Conservation (phyloP, 208 protist genomes). For the Crithidia fasciculata region DNA sequence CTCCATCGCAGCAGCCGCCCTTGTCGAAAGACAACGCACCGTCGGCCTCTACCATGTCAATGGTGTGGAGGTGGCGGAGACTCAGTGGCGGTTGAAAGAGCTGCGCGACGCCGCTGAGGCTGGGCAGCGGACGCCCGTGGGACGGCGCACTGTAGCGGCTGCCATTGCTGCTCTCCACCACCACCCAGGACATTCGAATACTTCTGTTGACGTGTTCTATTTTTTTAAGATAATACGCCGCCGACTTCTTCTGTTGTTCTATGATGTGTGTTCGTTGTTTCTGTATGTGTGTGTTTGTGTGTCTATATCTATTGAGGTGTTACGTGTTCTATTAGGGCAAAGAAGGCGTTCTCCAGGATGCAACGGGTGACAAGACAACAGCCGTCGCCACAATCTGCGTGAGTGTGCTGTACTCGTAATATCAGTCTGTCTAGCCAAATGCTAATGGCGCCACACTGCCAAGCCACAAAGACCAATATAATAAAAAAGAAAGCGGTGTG, state of each 20-base stretch:
- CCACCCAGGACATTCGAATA: constrained; percentile 66
- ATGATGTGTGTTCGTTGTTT: too few relatives aligned
- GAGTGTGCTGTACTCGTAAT: too few relatives aligned
- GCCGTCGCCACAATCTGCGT: too few relatives aligned
- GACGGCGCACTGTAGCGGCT: constrained; percentile 64
- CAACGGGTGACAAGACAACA: too few relatives aligned
- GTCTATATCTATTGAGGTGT: not conserved
- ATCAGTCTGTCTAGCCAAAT: not conserved
- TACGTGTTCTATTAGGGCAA: too few relatives aligned
- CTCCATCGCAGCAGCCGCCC: not conserved
- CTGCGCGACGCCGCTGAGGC: constrained; percentile 53
- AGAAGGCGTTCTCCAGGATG: too few relatives aligned
- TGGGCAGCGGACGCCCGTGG: constrained; percentile 38
- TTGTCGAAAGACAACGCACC: not conserved
- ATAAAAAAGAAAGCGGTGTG: constrained; percentile 1
- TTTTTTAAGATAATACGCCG: too few relatives aligned
- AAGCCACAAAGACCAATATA: too few relatives aligned
- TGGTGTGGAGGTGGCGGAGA: constrained; percentile 33
- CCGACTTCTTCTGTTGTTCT: too few relatives aligned
- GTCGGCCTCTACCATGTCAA: constrained; percentile 15
- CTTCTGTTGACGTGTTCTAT: too few relatives aligned
- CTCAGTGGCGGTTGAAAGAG: constrained; percentile 41
- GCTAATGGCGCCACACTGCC: too few relatives aligned
- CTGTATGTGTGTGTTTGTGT: constrained; percentile 17
- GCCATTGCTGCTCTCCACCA: constrained; percentile 53